Evolutionary conservation across 176 grass and related monocot genomes (phyloP), one percentile per base, ranked within the genome.

Genomic region (Bolboschoenus planiculmis): DNA sequence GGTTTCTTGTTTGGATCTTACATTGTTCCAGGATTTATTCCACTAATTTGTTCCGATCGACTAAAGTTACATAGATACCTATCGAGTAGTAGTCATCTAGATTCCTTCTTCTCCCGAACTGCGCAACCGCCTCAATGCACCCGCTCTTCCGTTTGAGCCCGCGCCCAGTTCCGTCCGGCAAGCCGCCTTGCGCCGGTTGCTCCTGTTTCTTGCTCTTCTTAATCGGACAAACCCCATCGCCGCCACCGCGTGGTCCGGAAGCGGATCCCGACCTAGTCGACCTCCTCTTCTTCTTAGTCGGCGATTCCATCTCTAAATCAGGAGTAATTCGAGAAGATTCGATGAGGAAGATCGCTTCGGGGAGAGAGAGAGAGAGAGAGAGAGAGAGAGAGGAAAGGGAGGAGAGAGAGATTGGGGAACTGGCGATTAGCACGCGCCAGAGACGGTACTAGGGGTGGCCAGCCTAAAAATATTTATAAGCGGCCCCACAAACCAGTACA

Each of bases 91-190:
- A 86, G 62, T 66, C 36, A 10, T 99, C 93, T 29, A 96, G 86
- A 29, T 88, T 88, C 88, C 87, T 96, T 61, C 89, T 96, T 40
- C 97, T 88, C n/a, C 97, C 88, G 58, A 99, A 90, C 58, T 87
- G 84, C 10, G 91, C 95, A 34, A 85, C 89, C 3, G 88, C 78
- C 23, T 99, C 97, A 66, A 99, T 81, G 86, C 97, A 99, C 10
- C 97, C 97, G 3, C 91, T 80, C 89, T 99, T 99, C 58, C 97
- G 82, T 80, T 99, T 99, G 3, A 93, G 82, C 2, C 97, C 97
- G 4, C 97, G 78, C 0, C 89, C 85, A 4, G 92, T 85, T 81
- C 81, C 88, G 56, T 90, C 83, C 0, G 90, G 84, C 10, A 93
- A 3, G 56, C 87, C 78, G 80, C 87, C 10, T 56, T 83, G 81